Base-by-base conservation (phyloP, 2,329 filamentous ascomycete species). In the Aspergillus japonicus region DNA sequence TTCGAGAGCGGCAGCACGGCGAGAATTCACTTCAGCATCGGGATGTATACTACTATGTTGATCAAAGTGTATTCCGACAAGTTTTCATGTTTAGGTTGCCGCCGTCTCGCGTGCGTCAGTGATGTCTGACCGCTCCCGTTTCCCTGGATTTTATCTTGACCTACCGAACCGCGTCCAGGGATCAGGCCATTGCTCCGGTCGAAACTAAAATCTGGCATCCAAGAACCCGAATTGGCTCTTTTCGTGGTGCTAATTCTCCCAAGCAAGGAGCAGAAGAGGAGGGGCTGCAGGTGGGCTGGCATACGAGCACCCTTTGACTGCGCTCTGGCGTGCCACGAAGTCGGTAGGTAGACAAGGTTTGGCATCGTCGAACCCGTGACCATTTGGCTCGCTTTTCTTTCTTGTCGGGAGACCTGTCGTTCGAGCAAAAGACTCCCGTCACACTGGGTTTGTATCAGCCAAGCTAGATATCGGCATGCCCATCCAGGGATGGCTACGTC, bases 221-320 rank as follows among this genome's bases (percentile, higher is more conserved):
- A 55, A 58, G 47, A 26, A 61, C 63, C 44, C 51, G 56, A 59
- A 55, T 51, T 60, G 56, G 58, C 49, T 60, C 62, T 64, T 62
- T 66, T 52, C 62, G 69, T 66, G 64, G 47, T 63, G 63, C 59
- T 67, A 63, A 68, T 68, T 65, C 29, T 23, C 57, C 47, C 58
- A 57, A 62, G 60, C 56, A 62, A 64, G 61, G 57, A 54, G n/a
- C 21, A 23, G 2, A 54, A 21, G 16, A 29, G 23, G 23, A 50
- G 23, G 4, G 23, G 48, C 14, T 29, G 23, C 48, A 23, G 39
- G 33, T 4, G 47, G 14, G 26, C 35, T 23, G 54, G 58, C 53
- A 19, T 54, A 59, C 24, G 58, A 54, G 57, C 56, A 62, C n/a
- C 55, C 61, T 58, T 52, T 23, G 53, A 51, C 26, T 29, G 56